Evolutionary conservation across 2,329 filamentous ascomycete genomes (phyloP).

Genomic region (Fusarium sp.): DNA sequence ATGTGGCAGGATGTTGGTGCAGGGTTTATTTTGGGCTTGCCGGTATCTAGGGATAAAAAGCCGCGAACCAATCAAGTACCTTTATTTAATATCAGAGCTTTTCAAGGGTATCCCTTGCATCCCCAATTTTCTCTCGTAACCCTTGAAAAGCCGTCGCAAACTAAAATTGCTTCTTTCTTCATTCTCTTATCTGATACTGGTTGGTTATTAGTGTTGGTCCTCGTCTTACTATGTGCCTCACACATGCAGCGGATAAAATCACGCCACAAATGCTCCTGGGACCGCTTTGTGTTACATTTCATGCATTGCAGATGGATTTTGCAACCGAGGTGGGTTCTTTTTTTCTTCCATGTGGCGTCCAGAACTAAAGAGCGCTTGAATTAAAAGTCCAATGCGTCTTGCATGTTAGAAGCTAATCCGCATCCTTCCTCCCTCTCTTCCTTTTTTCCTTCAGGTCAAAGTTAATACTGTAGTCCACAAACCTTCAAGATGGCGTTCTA

Average conservation of each 20-base stretch:
- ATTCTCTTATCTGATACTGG: neutral
- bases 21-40: conserved; percentile 1
- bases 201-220: neutral
- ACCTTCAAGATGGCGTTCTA: conserved; percentile 31
- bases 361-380: neutral
- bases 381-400: neutral
- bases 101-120: neutral
- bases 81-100: fast-evolving
- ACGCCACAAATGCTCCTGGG: conserved; percentile 7
- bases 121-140: neutral
- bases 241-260: conserved; percentile 28
- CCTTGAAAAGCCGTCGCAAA: neutral
- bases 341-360: neutral
- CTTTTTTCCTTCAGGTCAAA: neutral
- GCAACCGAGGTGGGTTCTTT: conserved; percentile 20
- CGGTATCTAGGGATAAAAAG: neutral
- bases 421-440: neutral
- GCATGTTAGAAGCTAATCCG: neutral
- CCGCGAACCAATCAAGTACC: neutral
- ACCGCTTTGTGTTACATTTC: neutral
- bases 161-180: neutral
- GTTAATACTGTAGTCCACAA: neutral
- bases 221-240: conserved; percentile 19
- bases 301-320: conserved; percentile 2
- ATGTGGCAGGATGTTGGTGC: conserved; percentile 9